These are phyloP conservation scores for Penicillium arizonense DNA, from an alignment of 495 filamentous ascomycete genomes.

Conservation along the genomic window DNA sequence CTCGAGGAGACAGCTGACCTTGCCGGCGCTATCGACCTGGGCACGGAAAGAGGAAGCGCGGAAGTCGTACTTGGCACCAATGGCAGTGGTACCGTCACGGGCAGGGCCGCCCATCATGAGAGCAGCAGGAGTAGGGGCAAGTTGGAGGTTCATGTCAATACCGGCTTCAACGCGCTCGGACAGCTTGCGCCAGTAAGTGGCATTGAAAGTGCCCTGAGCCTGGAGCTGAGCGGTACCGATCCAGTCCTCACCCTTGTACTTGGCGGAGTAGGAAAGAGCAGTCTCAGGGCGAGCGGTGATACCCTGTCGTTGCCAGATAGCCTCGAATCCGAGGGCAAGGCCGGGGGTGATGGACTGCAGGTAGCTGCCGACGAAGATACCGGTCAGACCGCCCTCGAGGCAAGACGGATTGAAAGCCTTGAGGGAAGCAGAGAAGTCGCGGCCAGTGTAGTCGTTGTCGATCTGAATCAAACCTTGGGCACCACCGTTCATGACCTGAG, in stretches of 20 bases:
- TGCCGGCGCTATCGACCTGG: slow-evolving; percentile 91
- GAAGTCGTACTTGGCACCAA: slow-evolving; percentile 99
- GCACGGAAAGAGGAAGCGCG: slow-evolving; percentile 89
- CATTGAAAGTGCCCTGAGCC: slow-evolving; percentile 76
- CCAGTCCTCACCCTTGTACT: slow-evolving; percentile 89
- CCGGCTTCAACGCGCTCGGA: slow-evolving; percentile 96
- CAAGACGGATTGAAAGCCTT: slow-evolving; percentile 93
- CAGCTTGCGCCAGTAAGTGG: slow-evolving; percentile 92
- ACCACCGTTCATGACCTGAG: slow-evolving; percentile 70
- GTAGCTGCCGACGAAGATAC: slow-evolving; percentile 93
- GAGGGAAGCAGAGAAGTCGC: slow-evolving; percentile 86
- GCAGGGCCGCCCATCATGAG: slow-evolving; percentile 68
- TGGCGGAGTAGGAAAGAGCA: slow-evolving; percentile 79
- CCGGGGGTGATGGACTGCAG: slow-evolving; percentile 88
- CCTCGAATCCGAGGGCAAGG: slow-evolving; percentile 85
- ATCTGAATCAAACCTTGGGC: slow-evolving; percentile 75
- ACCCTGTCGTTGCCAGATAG: slow-evolving; percentile 85
- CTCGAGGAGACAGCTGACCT: slow-evolving; percentile 88
- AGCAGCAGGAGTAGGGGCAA: slow-evolving; percentile 60
- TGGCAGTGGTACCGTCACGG: slow-evolving; percentile 83
- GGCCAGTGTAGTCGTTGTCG: slow-evolving; percentile 90
- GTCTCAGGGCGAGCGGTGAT: slow-evolving; percentile 79
- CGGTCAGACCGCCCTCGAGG: slow-evolving; percentile 87
- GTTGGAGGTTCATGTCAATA: slow-evolving; percentile 87
- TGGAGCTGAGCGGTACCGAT: slow-evolving; percentile 84